Conservation (phyloP, 352 stramenopile genomes). For the Aphanomyces euteiches region DNA sequence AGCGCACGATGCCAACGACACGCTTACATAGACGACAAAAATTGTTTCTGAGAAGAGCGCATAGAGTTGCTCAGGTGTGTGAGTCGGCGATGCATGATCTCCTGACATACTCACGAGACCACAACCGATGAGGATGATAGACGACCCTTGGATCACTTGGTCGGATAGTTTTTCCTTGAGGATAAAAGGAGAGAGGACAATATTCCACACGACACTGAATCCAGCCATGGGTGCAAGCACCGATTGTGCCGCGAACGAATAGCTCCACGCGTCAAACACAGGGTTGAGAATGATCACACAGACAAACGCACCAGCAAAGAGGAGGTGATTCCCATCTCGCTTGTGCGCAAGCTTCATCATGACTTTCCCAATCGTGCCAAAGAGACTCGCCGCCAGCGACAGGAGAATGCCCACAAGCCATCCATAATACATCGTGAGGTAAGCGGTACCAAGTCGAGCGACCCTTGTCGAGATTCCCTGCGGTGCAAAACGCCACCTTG, state of each 20-base stretch:
- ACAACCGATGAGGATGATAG: conserved; percentile 72
- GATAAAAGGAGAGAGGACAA: conserved; percentile 75
- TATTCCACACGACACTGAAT: conserved; percentile 87
- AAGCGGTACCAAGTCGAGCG: background rate
- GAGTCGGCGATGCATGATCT: conserved; percentile 72
- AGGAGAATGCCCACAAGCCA: conserved; percentile 76
- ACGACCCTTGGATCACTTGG: conserved; percentile 65
- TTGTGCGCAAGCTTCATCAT: conserved; percentile 83
- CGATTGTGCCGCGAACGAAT: conserved; percentile 80
- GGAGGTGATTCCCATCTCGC: conserved; percentile 47
- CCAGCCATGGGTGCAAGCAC: conserved; percentile 82
- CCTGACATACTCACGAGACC: conserved; percentile 72
- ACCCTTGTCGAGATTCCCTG: background rate
- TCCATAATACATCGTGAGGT: conserved; percentile 16
- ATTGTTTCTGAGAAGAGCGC: conserved; percentile 61
- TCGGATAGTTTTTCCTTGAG: conserved; percentile 73
- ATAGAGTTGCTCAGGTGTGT: conserved; percentile 74
- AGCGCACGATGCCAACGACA: conserved; percentile 40
- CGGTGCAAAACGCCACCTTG: background rate
- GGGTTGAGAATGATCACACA: conserved; percentile 83
- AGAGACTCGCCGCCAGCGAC: conserved; percentile 77
- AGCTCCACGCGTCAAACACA: conserved; percentile 83
- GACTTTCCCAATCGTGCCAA: conserved; percentile 81
- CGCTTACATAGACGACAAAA: conserved; percentile 69
- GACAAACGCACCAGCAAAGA: conserved; percentile 57